A percentile compares a stretch with the other conserved stretches of the same genome.
Conservation (phyloP, 305 asterid species). For the Petunia hybrid region DNA sequence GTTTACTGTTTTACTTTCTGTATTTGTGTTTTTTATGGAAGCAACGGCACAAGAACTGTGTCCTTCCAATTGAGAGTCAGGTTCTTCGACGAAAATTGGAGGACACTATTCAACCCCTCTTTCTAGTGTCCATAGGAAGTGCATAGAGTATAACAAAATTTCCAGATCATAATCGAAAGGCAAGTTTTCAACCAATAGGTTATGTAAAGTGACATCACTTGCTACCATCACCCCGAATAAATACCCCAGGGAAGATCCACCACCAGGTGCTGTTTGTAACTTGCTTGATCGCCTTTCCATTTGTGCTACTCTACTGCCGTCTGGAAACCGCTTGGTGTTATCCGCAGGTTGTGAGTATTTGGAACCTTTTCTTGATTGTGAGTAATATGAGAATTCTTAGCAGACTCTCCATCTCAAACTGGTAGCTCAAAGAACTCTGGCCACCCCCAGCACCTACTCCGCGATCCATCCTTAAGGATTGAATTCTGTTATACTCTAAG, state of each 20-base stretch:
- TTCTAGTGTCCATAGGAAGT: too few species aligned
- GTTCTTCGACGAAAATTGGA: too few species aligned
- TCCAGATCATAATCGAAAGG: neutral
- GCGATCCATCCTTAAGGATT: conserved; percentile 59
- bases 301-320: conserved; percentile 48
- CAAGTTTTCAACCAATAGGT: neutral
- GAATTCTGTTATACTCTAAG: neutral
- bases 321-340: conserved; percentile 49
- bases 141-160: too few species aligned
- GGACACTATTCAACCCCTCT: too few species aligned
- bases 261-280: conserved; percentile 87
- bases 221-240: conserved; percentile 65
- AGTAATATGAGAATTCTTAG: conserved; percentile 41
- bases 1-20: too few species aligned
- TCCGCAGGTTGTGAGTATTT: conserved; percentile 37
- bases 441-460: conserved; percentile 85
- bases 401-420: conserved; percentile 60
- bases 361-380: conserved; percentile 37
- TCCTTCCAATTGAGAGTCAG: too few species aligned
- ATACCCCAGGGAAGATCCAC: conserved; percentile 70
- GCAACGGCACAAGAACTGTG: too few species aligned
- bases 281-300: conserved; percentile 80
- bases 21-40: too few species aligned
- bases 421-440: conserved; percentile 81
- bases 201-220: conserved; percentile 29